Evolutionary conservation across 768 basidiomycete genomes (phyloP).

Genomic region (Lactarius akahatsu): DNA sequence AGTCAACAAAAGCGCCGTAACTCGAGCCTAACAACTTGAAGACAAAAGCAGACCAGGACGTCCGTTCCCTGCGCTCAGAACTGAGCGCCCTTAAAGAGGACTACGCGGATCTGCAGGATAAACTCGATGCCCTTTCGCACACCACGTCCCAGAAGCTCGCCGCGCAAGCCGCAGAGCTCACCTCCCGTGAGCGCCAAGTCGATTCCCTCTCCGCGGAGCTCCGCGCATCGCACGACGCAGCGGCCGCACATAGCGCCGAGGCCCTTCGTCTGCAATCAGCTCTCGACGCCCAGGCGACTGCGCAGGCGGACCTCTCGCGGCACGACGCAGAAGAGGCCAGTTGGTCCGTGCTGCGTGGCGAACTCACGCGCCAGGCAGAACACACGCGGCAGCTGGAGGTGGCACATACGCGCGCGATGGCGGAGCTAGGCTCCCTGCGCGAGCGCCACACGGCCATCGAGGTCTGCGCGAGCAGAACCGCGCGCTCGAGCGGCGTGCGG

Average conservation of each 20-base stretch:
- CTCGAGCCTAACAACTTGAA: slow-evolving; percentile 32
- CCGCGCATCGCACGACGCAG: slow-evolving; percentile 41
- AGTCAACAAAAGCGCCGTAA: too few species aligned
- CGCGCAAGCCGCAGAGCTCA: slow-evolving; percentile 51
- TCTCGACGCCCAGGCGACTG: slow-evolving; percentile 45
- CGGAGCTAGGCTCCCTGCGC: slow-evolving; percentile 54
- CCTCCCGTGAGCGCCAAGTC: slow-evolving; percentile 47
- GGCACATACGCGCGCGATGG: slow-evolving; percentile 52
- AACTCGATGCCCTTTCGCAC: slow-evolving; percentile 49
- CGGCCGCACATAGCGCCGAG: slow-evolving; percentile 43
- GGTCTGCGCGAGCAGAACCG: slow-evolving; percentile 75
- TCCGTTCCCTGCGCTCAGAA: slow-evolving; percentile 51
- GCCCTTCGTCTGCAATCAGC: slow-evolving; percentile 48
- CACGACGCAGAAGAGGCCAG: slow-evolving; percentile 49
- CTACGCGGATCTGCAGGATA: slow-evolving; percentile 60
- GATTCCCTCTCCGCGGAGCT: slow-evolving; percentile 51
- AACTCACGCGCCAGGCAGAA: slow-evolving; percentile 62
- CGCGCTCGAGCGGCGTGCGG: slow-evolving; percentile 54
- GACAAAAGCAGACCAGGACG: slow-evolving; percentile 50
- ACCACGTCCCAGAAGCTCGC: slow-evolving; percentile 50
- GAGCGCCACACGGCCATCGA: slow-evolving; percentile 62
- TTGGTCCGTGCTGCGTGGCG: slow-evolving; percentile 64
- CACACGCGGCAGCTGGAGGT: slow-evolving; percentile 61
- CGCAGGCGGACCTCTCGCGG: slow-evolving; percentile 36
- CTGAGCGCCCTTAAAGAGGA: slow-evolving; percentile 55